These are phyloP conservation scores for Grosmannia serpens DNA, from an alignment of 2,329 filamentous ascomycete species.

Conservation along the genomic window DNA sequence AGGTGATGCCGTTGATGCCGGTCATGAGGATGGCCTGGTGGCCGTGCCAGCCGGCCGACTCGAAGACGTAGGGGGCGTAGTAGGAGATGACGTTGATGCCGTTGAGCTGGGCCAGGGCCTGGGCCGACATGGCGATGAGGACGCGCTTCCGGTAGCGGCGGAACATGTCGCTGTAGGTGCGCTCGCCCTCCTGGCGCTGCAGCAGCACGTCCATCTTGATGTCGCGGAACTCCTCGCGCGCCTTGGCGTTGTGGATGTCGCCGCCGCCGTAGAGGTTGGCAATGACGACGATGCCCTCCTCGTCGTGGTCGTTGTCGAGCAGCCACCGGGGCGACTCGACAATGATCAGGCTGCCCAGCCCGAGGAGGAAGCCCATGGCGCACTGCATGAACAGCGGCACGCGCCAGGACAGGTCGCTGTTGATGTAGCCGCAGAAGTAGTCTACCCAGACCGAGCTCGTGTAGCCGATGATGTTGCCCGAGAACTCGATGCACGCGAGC, in stretches of 20 bases:
- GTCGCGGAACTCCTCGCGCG: conserved; percentile 90
- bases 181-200: conserved; percentile 87
- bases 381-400: conserved; percentile 86
- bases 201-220: conserved; percentile 98
- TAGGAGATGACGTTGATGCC: conserved; percentile 99
- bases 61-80: conserved; percentile 93
- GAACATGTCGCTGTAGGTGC: conserved; percentile 91
- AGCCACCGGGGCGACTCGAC: conserved; percentile 97
- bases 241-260: conserved; percentile 86
- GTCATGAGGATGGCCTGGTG: conserved; percentile 93
- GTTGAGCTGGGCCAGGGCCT: conserved; percentile 90
- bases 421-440: conserved; percentile 88
- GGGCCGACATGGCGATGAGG: conserved; percentile 97
- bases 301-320: conserved; percentile 92
- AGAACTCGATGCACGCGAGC: conserved; percentile 95
- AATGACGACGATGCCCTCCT: conserved; percentile 96
- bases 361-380: conserved; percentile 80
- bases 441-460: conserved; percentile 97
- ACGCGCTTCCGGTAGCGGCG: conserved; percentile 81
- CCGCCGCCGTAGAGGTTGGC: conserved; percentile 93
- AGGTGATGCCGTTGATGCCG: conserved; percentile 81
- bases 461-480: conserved; percentile 93
- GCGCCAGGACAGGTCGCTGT: conserved; percentile 79
- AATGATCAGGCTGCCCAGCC: conserved; percentile 77
- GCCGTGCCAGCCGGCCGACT: conserved; percentile 90